A percentile compares a stretch with the other conserved stretches of the same genome.
These are phyloP conservation scores for Cyclotella sp. DNA, from an alignment of 108 stramenopile species.

Conservation along the genomic window DNA sequence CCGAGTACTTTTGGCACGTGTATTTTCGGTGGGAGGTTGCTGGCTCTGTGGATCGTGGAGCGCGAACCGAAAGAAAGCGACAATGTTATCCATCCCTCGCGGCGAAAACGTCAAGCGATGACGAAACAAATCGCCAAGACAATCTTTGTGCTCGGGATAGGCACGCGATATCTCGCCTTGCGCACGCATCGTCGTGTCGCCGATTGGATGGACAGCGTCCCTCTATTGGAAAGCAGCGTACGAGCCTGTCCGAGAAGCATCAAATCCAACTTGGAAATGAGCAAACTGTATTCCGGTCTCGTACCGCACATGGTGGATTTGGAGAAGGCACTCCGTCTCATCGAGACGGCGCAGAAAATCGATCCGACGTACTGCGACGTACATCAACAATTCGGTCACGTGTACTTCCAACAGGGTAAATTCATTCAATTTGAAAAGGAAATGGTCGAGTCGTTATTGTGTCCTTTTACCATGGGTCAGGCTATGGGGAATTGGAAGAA, in stretches of 20 bases:
- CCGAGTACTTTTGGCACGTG: constrained; percentile 70
- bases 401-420: constrained; percentile 65
- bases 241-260: constrained; percentile 77
- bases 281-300: constrained; percentile 79
- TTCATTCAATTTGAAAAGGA: constrained; percentile 70
- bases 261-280: constrained; percentile 83
- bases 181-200: constrained; percentile 57
- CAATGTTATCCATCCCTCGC: not conserved
- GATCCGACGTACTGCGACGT: constrained; percentile 86
- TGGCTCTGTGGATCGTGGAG: constrained; percentile 29
- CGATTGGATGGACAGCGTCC: constrained; percentile 82
- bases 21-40: constrained; percentile 50
- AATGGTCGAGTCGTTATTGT: constrained; percentile 64
- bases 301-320: constrained; percentile 69
- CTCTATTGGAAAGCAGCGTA: constrained; percentile 67
- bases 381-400: constrained; percentile 78
- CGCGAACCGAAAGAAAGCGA: not conserved
- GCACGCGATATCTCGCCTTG: constrained; percentile 24
- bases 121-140: constrained; percentile 3
- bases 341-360: constrained; percentile 65
- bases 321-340: constrained; percentile 53
- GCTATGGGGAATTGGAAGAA: constrained; percentile 70
- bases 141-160: constrained; percentile 1
- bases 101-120: not conserved
- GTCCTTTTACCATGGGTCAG: constrained; percentile 78